Evolutionary conservation across 768 basidiomycete species (phyloP).

Genomic region (Phlebiopsis flavidoalba): DNA sequence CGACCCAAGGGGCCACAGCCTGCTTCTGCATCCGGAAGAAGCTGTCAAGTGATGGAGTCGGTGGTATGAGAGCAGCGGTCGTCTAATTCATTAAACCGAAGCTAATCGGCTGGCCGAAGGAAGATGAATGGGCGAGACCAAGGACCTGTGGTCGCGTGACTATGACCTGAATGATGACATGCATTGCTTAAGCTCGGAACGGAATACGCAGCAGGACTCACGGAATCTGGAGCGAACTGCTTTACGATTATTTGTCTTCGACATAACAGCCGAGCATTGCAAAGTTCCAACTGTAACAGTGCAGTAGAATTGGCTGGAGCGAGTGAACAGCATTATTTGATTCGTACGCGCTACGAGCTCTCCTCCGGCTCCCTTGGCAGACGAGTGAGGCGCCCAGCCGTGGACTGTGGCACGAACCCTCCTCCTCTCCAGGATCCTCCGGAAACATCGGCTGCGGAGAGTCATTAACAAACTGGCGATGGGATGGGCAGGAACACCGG

Average conservation of each 20-base stretch:
- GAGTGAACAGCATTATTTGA: not conserved
- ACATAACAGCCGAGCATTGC: not conserved
- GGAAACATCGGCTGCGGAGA: constrained; percentile 78
- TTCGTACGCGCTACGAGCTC: not conserved
- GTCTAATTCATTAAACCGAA: not conserved
- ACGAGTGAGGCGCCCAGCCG: constrained; percentile 65
- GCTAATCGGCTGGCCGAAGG: not conserved
- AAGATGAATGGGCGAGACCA: not conserved
- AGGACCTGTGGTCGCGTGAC: not conserved
- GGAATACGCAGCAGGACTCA: not conserved
- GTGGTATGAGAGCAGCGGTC: not conserved
- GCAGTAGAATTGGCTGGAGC: not conserved
- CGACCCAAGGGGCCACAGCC: too few species aligned
- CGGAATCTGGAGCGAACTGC: not conserved
- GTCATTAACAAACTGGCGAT: not conserved
- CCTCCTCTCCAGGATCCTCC: constrained; percentile 76
- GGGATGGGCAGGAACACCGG: not conserved
- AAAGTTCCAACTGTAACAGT: not conserved
- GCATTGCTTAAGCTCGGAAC: not conserved
- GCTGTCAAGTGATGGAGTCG: too few species aligned
- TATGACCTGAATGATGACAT: not conserved
- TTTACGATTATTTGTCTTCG: not conserved
- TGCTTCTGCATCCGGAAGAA: too few species aligned
- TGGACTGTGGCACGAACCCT: constrained; percentile 78
- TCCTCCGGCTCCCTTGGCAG: not conserved